Evolutionary conservation across 2,329 filamentous ascomycete genomes (phyloP).

Genomic region (Zalaria obscura): DNA sequence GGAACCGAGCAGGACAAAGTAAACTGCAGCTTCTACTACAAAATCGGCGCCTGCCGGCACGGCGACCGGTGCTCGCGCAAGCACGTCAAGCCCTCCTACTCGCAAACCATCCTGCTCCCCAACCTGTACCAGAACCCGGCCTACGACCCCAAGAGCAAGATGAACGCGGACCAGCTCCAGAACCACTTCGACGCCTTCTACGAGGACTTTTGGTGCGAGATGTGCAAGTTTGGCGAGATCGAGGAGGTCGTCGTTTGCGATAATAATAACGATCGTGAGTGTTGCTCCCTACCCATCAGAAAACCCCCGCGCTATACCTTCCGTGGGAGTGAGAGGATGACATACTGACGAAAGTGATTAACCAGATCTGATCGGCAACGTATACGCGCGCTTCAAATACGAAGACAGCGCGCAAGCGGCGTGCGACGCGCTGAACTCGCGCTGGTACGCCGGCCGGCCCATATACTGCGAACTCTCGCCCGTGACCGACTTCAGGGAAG

Average conservation of each 20-base stretch:
- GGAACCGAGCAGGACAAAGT: slow-evolving; percentile 98
- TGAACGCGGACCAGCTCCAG: slow-evolving; percentile 91
- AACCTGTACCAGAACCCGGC: slow-evolving; percentile 99
- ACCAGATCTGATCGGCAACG: slow-evolving; percentile 87
- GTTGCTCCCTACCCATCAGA: neutral
- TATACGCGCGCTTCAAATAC: slow-evolving; percentile 99
- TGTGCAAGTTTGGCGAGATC: slow-evolving; percentile 95
- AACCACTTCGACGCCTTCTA: slow-evolving; percentile 99
- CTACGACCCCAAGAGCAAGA: slow-evolving; percentile 91
- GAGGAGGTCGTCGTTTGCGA: slow-evolving; percentile 98
- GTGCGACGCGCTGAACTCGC: slow-evolving; percentile 83
- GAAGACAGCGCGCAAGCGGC: slow-evolving; percentile 89
- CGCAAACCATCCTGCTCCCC: slow-evolving; percentile 91
- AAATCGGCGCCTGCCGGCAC: slow-evolving; percentile 97
- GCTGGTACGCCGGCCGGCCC: slow-evolving; percentile 93
- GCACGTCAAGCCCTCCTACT: slow-evolving; percentile 98
- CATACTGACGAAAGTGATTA: slow-evolving; percentile 11
- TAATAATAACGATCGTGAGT: slow-evolving; percentile 93
- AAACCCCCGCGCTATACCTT: neutral
- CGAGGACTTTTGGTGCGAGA: slow-evolving; percentile 99
- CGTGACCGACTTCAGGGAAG: slow-evolving; percentile 95
- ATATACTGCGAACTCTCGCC: slow-evolving; percentile 97
- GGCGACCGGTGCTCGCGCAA: slow-evolving; percentile 96
- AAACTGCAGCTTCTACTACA: slow-evolving; percentile 99
- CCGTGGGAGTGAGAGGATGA: too few species aligned